Evolutionary conservation across 495 filamentous ascomycete genomes (phyloP).

Genomic region (Aspergillus wentii): DNA sequence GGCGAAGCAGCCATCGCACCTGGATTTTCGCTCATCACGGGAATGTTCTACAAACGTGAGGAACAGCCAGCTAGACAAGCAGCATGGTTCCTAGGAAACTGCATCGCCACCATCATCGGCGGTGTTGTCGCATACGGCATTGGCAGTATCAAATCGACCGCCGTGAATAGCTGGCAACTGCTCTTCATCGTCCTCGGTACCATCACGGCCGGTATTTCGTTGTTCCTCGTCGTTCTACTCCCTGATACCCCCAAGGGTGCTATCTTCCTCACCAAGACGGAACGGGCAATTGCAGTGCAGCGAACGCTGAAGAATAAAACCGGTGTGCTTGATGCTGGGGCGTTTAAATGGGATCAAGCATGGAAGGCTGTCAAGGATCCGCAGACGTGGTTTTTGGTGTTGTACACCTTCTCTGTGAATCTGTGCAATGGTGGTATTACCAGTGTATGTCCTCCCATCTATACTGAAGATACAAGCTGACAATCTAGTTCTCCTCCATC

Average conservation of each 20-base stretch:
- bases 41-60: conserved; percentile 48
- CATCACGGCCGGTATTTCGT: conserved; percentile 31
- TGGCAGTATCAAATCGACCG: conserved; percentile 40
- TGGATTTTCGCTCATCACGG: conserved; percentile 49
- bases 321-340: conserved; percentile 50
- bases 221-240: conserved; percentile 37
- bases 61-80: conserved; percentile 45
- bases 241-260: conserved; percentile 47
- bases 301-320: conserved; percentile 56
- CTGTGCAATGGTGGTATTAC: conserved; percentile 43
- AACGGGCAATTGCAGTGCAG: conserved; percentile 49
- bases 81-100: conserved; percentile 38
- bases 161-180: conserved; percentile 35
- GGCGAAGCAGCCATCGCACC: conserved; percentile 55
- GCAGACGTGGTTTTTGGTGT: conserved; percentile 41
- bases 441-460: conserved; percentile 14
- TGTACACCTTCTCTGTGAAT: conserved; percentile 35
- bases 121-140: conserved; percentile 54
- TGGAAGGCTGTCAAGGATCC: conserved; percentile 46
- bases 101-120: conserved; percentile 43
- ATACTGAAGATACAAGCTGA: not conserved
- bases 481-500: conserved; percentile 29
- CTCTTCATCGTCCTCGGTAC: conserved; percentile 39
- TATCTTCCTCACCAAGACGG: conserved; percentile 38
- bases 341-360: conserved; percentile 54